Conservation (phyloP, 257 asterid genomes). For the Capsicum baccatum region DNA sequence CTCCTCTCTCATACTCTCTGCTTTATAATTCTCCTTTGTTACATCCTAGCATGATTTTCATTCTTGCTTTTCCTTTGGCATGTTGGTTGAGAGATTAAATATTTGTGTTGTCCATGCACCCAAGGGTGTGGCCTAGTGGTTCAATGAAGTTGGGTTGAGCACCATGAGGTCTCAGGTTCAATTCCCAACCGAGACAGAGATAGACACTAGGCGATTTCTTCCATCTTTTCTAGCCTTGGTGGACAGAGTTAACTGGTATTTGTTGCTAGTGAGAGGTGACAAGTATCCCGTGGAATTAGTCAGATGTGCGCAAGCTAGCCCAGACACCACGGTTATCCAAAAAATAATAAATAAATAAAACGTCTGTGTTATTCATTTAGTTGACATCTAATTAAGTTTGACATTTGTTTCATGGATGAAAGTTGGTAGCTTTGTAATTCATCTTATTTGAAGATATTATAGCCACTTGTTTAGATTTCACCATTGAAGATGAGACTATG, state of each 20-base stretch:
- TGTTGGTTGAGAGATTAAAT: neutral
- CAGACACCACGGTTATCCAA: too few relatives aligned
- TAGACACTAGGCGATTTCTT: too few relatives aligned
- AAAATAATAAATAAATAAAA: too few relatives aligned
- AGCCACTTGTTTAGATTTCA: neutral
- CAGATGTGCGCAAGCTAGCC: too few relatives aligned
- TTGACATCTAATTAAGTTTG: slow-evolving; percentile 1
- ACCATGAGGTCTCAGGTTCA: too few relatives aligned
- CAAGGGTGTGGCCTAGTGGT: too few relatives aligned
- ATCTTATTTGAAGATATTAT: slow-evolving; percentile 8
- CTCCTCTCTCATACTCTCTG: neutral
- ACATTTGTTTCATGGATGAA: neutral
- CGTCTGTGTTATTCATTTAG: slow-evolving; percentile 9
- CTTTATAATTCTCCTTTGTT: neutral
- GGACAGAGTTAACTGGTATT: too few relatives aligned
- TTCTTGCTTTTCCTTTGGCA: neutral
- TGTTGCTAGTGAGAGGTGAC: too few relatives aligned
- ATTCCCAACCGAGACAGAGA: too few relatives aligned
- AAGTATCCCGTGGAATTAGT: too few relatives aligned
- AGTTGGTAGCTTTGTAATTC: neutral
- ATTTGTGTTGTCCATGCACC: neutral
- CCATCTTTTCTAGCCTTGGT: too few relatives aligned
- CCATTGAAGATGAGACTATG: neutral
- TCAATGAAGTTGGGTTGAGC: too few relatives aligned
- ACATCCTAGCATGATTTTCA: neutral